Base-by-base conservation (phyloP, 257 asterid species). In the Handroanthus guayacan region DNA sequence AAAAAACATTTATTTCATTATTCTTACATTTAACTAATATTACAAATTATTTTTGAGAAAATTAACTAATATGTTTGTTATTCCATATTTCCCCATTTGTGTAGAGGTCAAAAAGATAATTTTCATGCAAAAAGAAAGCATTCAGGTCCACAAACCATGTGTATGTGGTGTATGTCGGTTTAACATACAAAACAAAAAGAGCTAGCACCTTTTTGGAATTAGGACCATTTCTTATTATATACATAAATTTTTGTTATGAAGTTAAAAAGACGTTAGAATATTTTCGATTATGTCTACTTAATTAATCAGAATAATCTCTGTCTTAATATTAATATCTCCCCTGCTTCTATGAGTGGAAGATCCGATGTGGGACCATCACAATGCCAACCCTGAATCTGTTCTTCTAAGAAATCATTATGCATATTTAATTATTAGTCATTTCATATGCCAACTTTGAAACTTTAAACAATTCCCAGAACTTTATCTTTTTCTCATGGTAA, bases 111-210 rank as follows among this genome's bases (percentile, higher is more conserved):
- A 25, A 5, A 56, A 14, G 31, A 13, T 48, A 18, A 31, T 25
- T 78, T 52, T n/a, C 77, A 69, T 69, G 62, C 52, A 78, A 69
- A 71, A 43, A 65, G 69, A 76, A 57, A 50, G 47, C 18, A 8
- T 62, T 20, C 68, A 78, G 78, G 75, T 18, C 82, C 82, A 71
- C 74, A 67, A 55, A 39, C n/a, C 69, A 9, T 12, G 41, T 5
- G 61, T 12, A 16, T 5, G 60, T 36, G 75, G 62, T 41, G 67
- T 70, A 43, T 56, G 44, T 37, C 37, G 6, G 63, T 43, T 63
- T 16, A 8, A 44, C 44, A 36, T 39, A 41, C 1, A 41, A 34
- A 44, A 54, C 62, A 48, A 62, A 78, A 78, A 78, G 8, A 54
- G 17, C 2, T 62, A 62, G 39, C 9, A 11, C 10, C 25, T 55